Base-by-base conservation (phyloP, 164 flowering plant genomes). In the Liquidambar formosana region DNA sequence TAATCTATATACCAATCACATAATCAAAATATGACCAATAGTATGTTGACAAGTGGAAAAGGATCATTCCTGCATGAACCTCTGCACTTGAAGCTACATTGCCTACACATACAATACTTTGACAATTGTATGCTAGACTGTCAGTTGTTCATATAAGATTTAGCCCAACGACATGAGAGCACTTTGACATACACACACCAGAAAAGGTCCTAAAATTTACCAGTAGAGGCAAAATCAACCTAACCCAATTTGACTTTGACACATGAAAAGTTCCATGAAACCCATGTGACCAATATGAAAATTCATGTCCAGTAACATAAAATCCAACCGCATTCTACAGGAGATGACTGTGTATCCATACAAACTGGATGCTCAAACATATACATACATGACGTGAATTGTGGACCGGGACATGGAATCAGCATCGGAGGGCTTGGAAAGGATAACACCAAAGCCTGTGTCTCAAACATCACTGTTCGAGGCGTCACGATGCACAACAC, bases 361-460 rank as follows among this genome's bases (percentile, higher is more conserved):
- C 86, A 83, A 64, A 81, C 86, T 25, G 86, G 86, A 69, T 78
- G 86, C 80, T 79, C 86, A 23, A 77, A 80, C 44, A 52, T 83
- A 15, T 64, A 67, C 71, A 66, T 81, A 56, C 86, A 81, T 68
- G 53, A 81, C 38, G 78, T 83, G 27, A 68, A 70, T 46, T 83
- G 86, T 53, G 86, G 86, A 41, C 84, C 86, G 13, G 82, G 86
- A 18, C 86, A 83, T 70, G 86, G 86, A 18, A 79, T 83, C 33
- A 83, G 86, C 71, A 83, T 83, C 8, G 86, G 86, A 57, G 61
- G 82, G 2, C 79, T 83, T 0, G 86, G 86, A 52, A 71, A 54
- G 52, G 81, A 75, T 49, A 57, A 73, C 72, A 80, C 76, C 25
- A 83, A 79, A 67, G 86, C 86, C 1, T 83, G 86, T 64, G 86